These are phyloP conservation scores for Trametes cingulata DNA, from an alignment of 768 basidiomycete species.

Conservation along the genomic window DNA sequence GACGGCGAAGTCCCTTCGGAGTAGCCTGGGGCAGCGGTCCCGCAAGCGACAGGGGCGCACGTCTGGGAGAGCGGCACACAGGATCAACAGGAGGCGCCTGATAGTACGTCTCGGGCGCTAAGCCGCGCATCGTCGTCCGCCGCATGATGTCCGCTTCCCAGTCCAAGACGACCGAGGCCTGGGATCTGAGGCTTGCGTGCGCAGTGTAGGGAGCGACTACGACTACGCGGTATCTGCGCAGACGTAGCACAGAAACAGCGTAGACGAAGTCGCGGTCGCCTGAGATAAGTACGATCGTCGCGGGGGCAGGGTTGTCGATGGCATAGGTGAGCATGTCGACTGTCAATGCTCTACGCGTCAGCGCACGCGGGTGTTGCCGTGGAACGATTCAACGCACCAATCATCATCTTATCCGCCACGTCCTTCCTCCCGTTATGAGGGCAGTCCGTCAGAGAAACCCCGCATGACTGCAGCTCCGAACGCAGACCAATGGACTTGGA, in stretches of 20 bases:
- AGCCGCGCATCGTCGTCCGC: constrained; percentile 7
- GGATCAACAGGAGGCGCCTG: constrained; percentile 9
- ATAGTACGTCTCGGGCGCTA: not conserved
- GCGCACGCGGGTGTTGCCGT: constrained; percentile 28
- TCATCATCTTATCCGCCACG: constrained; percentile 53
- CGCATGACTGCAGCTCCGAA: constrained; percentile 50
- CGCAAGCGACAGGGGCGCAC: constrained; percentile 3
- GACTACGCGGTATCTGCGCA: constrained; percentile 26
- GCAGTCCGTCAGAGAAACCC: constrained; percentile 43
- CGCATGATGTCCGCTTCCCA: constrained; percentile 46
- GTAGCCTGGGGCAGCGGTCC: constrained; percentile 5
- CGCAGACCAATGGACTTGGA: constrained; percentile 39
- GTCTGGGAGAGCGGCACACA: constrained; percentile 15
- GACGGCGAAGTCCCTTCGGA: not conserved
- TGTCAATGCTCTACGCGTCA: constrained; percentile 30
- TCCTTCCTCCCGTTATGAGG: constrained; percentile 35
- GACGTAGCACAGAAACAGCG: constrained; percentile 39
- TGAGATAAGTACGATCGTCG: constrained; percentile 63
- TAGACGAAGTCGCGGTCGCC: constrained; percentile 72
- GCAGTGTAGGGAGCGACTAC: constrained; percentile 35
- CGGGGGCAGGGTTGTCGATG: constrained; percentile 54
- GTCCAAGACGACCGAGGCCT: constrained; percentile 57
- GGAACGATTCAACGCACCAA: constrained; percentile 35
- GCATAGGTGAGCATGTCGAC: constrained; percentile 71
- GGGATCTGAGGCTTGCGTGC: constrained; percentile 51